Base-by-base conservation (phyloP, 1,284 basidiomycete species). In the Apiotrichum porosum region DNA sequence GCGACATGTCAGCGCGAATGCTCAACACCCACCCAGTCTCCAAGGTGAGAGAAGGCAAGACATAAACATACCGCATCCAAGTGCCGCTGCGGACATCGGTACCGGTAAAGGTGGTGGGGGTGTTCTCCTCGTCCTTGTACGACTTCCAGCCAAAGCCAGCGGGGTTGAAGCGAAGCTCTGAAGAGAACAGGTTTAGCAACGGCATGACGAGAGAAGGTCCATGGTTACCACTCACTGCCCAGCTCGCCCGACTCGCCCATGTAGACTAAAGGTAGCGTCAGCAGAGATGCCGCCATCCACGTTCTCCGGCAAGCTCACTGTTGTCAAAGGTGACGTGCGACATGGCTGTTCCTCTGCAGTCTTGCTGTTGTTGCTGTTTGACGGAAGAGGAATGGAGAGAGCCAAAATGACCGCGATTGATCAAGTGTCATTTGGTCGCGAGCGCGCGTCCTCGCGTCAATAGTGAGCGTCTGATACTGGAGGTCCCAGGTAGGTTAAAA, bases 61-160 rank as follows among this genome's bases (percentile, higher is more conserved):
- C n/a, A n/a, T n/a, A 8, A 26, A 64, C 74, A 48, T 31, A 78
- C 78, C 77, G 69, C 36, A 89, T 77, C 93, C 93, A 97, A 54
- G 86, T 83, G 0, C 83, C 85, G 80, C 84, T 87, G 71, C 89
- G 89, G 55, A 97, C 86, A 56, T 91, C 86, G 15, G 73, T 75
- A 0, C 83, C 80, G 13, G 81, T 76, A 52, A 93, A 80, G 4
- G 86, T 84, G 10, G 79, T 79, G 37, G 63, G 68, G 9, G 66
- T 63, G 44, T 68, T 71, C 37, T 69, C 66, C 49, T 83, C 80
- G 42, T 81, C 83, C 62, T 85, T 67, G 37, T 72, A 66, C 9
- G 74, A 65, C 59, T 80, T 94, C 93, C 93, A 97, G 6, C 89
- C 92, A 74, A 97, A 85, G 42, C 92, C 93, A 60, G 84, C 87